Evolutionary conservation across 192 early-diverging fungal species (phyloP).

Genomic region (Entomortierella lignicola): DNA sequence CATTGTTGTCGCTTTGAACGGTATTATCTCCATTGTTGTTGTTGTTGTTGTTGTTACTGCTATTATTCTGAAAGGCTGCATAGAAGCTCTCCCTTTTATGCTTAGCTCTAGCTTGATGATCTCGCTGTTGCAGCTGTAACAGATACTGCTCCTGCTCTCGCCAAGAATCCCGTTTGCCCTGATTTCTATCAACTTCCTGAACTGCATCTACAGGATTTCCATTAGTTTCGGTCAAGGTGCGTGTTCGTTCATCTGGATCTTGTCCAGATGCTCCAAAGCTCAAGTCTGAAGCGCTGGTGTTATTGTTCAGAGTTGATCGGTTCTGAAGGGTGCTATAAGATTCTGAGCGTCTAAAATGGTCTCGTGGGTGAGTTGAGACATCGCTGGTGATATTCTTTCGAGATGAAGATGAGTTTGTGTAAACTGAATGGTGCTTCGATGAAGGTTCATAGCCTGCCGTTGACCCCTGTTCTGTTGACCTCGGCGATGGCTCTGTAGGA

Average conservation of each 20-base stretch:
- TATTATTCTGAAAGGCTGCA: conserved; percentile 37
- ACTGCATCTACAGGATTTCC: neutral
- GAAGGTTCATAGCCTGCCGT: conserved; percentile 8
- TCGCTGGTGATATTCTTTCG: conserved; percentile 9
- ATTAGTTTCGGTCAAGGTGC: neutral
- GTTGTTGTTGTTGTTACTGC: neutral
- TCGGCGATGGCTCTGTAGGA: conserved; percentile 34
- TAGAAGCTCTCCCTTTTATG: conserved; percentile 48
- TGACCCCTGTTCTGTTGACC: conserved; percentile 8
- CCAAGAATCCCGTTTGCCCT: conserved; percentile 41
- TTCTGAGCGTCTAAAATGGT: conserved; percentile 42
- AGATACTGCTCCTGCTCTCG: conserved; percentile 49
- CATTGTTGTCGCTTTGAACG: neutral
- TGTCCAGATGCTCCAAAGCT: too few species aligned
- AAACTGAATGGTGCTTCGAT: conserved; percentile 30
- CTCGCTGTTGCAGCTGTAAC: conserved; percentile 44
- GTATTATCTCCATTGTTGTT: neutral
- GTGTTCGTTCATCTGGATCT: conserved; percentile 7
- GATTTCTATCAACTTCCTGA: neutral
- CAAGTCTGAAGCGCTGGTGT: conserved; percentile 1
- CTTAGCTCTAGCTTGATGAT: conserved; percentile 46
- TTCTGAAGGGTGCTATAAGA: conserved; percentile 34
- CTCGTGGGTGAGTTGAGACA: conserved; percentile 9
- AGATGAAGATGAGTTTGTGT: conserved; percentile 14
- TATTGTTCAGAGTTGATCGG: conserved; percentile 6